A percentile compares a stretch with the other conserved stretches of the same genome.
Evolutionary conservation across 768 basidiomycete species (phyloP).

Genomic region (Suillus spraguei): DNA sequence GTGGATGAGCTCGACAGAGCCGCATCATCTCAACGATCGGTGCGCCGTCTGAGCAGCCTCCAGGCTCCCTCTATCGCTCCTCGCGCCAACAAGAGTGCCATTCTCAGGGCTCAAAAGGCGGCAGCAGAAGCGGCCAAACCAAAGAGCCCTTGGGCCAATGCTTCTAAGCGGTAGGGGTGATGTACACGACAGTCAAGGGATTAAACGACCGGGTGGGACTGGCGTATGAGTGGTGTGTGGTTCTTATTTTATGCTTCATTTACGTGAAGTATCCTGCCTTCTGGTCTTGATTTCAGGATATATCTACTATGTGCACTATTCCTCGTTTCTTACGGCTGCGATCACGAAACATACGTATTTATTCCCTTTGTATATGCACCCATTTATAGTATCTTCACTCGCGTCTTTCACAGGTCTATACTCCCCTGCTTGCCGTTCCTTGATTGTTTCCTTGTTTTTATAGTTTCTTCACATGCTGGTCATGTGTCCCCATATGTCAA

Average conservation of each 20-base stretch:
- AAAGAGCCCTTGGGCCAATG: constrained; percentile 36
- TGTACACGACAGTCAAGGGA: background rate
- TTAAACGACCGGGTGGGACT: background rate
- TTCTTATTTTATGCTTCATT: constrained; percentile 23
- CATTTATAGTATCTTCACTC: constrained; percentile 13
- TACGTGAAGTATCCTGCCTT: constrained; percentile 17
- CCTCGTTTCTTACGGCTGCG: constrained; percentile 20
- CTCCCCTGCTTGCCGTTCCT: background rate
- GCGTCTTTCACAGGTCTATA: constrained; percentile 15
- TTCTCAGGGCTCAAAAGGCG: constrained; percentile 69
- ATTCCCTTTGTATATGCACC: constrained; percentile 16
- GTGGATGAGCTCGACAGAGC: constrained; percentile 19
- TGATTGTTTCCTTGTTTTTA: constrained; percentile 15
- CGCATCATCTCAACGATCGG: constrained; percentile 29
- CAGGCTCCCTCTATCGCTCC: constrained; percentile 65
- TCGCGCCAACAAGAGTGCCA: constrained; percentile 73
- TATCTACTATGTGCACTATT: constrained; percentile 17
- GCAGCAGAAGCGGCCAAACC: constrained; percentile 37
- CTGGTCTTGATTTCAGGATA: constrained; percentile 20
- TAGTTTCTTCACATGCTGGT: constrained; percentile 17
- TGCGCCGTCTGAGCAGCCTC: constrained; percentile 58
- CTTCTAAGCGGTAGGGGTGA: constrained; percentile 26
- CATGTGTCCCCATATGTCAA: constrained; percentile 12
- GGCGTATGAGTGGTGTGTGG: constrained; percentile 1
- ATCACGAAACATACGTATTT: constrained; percentile 15